Base-by-base conservation (phyloP, 495 filamentous ascomycete genomes). In the Staphylotrichum tortipilum region DNA sequence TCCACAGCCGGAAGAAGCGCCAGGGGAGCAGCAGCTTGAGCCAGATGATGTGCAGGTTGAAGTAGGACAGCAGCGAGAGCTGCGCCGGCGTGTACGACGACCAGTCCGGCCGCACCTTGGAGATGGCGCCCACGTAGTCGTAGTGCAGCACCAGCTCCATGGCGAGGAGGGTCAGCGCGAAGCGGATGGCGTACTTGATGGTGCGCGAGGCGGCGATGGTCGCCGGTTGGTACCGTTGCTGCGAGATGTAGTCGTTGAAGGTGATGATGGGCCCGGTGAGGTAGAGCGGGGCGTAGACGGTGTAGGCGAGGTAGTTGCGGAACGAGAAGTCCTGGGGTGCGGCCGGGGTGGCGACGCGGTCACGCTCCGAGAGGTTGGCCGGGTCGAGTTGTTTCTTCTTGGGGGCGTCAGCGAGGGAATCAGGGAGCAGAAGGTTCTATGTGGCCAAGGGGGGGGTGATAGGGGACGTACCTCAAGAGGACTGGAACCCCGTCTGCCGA, bases 311-410 rank as follows among this genome's bases (percentile, higher is more conserved):
- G 62, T 94, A 96, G 67, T 89, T 92, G 49, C 77, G 70, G 64
- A 92, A 89, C 19, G 77, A 78, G 67, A 79, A 99, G 53, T 90
- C 84, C 7, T 74, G 66, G 0, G 74, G 60, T 44, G 78, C 74
- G 5, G 88, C 86, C 0, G 94, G 86, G 38, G 82, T 82, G 31
- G 73, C 74, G 44, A 96, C 76, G 6, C 92, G 84, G 52, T 97
- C 92, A 55, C 85, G 75, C 58, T 97, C 94, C 11, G 88, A 90
- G 14, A 97, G 77, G 55, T 80, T 77, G 38, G 86, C 71, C 15
- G 85, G 85, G 75, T 97, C 89, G 44, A 94, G 78, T 74, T 92
- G 86, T 64, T 95, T 97, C 90, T 96, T 97, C 94, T 97, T 95
- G 69, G 74, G 75, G 55, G 69, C 58, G 74, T 89, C 71, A 87